Evolutionary conservation across 108 stramenopile species (phyloP).

Genomic region (Cyclotella sp.): DNA sequence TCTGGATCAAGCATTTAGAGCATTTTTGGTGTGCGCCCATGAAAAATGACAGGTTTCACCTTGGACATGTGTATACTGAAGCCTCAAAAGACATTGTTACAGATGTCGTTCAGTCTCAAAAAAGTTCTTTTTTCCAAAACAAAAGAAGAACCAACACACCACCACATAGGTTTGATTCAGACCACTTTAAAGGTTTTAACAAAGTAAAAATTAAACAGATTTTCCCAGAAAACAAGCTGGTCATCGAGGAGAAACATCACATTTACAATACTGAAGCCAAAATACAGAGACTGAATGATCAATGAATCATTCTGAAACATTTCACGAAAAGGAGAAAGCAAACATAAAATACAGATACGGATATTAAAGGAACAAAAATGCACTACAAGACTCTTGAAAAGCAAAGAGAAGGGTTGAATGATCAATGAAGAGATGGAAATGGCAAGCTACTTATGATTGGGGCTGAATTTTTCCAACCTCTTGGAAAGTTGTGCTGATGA

Average conservation of each 20-base stretch:
- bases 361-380: constrained; percentile 21
- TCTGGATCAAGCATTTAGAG: too few relatives aligned
- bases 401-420: constrained; percentile 35
- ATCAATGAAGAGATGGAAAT: constrained; percentile 27
- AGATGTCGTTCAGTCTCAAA: too few relatives aligned
- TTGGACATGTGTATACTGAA: too few relatives aligned
- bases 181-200: constrained; percentile 51
- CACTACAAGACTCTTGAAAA: constrained; percentile 14
- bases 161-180: constrained; percentile 32
- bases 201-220: constrained; percentile 29
- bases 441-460: constrained; percentile 24
- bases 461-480: constrained; percentile 32
- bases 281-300: constrained; percentile 29
- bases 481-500: constrained; percentile 27
- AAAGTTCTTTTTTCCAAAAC: too few relatives aligned
- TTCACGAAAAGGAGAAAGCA: constrained; percentile 15
- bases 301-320: constrained; percentile 24
- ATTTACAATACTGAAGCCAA: constrained; percentile 16
- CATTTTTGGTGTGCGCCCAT: too few relatives aligned
- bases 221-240: constrained; percentile 41
- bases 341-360: constrained; percentile 14
- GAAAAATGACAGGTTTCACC: too few relatives aligned
- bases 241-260: constrained; percentile 30
- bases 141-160: too few relatives aligned
- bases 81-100: too few relatives aligned